Evolutionary conservation across 2,329 filamentous ascomycete species (phyloP).

Genomic region (Drechslerella coelobrocha): DNA sequence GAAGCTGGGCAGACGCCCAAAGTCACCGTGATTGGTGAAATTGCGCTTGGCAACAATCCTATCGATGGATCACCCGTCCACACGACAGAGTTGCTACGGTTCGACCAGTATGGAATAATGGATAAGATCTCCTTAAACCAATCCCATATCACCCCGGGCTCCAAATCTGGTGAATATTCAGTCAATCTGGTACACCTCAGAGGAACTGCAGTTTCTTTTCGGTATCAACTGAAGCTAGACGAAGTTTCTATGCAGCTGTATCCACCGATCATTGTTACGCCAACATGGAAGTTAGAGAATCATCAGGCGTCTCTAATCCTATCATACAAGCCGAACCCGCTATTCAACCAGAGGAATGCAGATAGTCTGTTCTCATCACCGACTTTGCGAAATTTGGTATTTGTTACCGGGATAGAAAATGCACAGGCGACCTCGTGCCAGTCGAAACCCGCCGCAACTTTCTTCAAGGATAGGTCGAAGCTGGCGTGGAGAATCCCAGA

Average conservation of each 20-base stretch:
- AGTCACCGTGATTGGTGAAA: conserved; percentile 80
- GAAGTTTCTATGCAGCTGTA: conserved; percentile 65
- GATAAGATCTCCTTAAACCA: conserved; percentile 94
- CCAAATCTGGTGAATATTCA: conserved; percentile 78
- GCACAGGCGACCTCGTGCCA: conserved; percentile 71
- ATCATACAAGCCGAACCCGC: conserved; percentile 81
- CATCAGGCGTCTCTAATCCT: conserved; percentile 86
- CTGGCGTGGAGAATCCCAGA: conserved; percentile 84
- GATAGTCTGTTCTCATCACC: conserved; percentile 62
- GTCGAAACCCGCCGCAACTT: conserved; percentile 80
- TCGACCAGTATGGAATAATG: conserved; percentile 86
- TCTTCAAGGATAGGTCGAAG: conserved; percentile 75
- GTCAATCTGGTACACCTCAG: conserved; percentile 75
- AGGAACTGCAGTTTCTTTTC: conserved; percentile 82
- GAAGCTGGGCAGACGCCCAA: conserved; percentile 74
- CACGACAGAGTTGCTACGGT: conserved; percentile 72
- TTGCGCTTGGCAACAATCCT: conserved; percentile 82
- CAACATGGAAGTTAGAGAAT: conserved; percentile 81
- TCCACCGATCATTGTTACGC: conserved; percentile 75
- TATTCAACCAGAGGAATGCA: conserved; percentile 61
- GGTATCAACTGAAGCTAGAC: conserved; percentile 83
- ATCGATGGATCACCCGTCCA: conserved; percentile 57
- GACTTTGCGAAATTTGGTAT: conserved; percentile 74
- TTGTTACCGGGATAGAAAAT: conserved; percentile 75
- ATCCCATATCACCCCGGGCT: conserved; percentile 77